These are phyloP conservation scores for Penicillium sp. DNA, from an alignment of 2,329 filamentous ascomycete genomes.

Conservation along the genomic window DNA sequence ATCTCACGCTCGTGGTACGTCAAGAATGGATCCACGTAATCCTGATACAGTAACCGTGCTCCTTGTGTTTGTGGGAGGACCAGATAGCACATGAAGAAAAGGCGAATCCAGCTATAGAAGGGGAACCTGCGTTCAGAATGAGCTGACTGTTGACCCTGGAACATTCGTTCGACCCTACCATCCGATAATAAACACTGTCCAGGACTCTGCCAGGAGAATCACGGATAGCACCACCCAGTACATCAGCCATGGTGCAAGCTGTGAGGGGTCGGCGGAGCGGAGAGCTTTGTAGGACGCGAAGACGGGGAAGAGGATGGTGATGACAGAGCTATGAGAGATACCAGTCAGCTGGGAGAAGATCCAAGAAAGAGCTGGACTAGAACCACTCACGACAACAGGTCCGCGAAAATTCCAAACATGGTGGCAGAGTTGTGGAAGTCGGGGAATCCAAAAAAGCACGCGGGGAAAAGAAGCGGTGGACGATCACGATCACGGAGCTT, in stretches of 20 bases:
- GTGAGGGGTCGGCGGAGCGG: slow-evolving; percentile 80
- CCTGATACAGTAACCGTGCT: slow-evolving; percentile 76
- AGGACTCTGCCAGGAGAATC: slow-evolving; percentile 75
- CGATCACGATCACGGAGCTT: too few relatives aligned
- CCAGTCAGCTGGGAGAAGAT: not conserved
- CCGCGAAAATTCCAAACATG: slow-evolving; percentile 75
- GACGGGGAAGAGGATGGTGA: slow-evolving; percentile 87
- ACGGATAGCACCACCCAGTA: slow-evolving; percentile 94
- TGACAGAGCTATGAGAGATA: slow-evolving; percentile 58
- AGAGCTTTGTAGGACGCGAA: slow-evolving; percentile 98
- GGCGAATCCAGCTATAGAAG: slow-evolving; percentile 87
- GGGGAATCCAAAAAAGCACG: slow-evolving; percentile 5
- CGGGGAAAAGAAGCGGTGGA: slow-evolving; percentile 11
- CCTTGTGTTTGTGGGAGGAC: slow-evolving; percentile 97
- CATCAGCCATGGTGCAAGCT: slow-evolving; percentile 96
- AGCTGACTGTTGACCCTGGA: slow-evolving; percentile 1
- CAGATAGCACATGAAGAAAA: slow-evolving; percentile 83
- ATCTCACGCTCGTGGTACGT: slow-evolving; percentile 80
- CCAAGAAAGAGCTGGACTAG: too few relatives aligned
- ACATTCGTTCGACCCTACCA: slow-evolving; percentile 51
- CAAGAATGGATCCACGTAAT: slow-evolving; percentile 82
- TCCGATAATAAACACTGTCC: slow-evolving; percentile 76
- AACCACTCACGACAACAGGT: slow-evolving; percentile 67
- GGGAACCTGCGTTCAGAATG: slow-evolving; percentile 58
- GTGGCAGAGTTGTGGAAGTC: slow-evolving; percentile 15